Percentiles rank a stretch among this genome's conserved stretches.
Conservation (phyloP, 2,329 filamentous ascomycete genomes). For the Diaporthe ilicicola region DNA sequence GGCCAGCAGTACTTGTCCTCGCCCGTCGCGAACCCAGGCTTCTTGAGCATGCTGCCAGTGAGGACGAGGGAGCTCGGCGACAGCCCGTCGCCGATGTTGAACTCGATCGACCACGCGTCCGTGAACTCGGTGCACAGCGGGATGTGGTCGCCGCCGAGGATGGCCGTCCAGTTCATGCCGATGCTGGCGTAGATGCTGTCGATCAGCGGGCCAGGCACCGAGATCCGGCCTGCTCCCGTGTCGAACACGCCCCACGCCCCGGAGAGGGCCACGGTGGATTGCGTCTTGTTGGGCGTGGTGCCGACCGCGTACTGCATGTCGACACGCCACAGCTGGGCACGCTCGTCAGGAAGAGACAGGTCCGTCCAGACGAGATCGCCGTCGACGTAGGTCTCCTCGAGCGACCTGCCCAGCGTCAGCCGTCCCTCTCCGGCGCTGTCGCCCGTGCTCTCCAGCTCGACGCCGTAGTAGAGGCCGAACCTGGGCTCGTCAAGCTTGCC, state of each 20-base stretch:
- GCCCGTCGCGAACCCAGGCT: constrained; percentile 44
- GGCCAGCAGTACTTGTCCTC: constrained; percentile 46
- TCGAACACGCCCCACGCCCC: constrained; percentile 41
- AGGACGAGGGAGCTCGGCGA: constrained; percentile 38
- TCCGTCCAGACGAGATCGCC: constrained; percentile 34
- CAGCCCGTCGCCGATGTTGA: constrained; percentile 35
- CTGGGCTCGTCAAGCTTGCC: constrained; percentile 42
- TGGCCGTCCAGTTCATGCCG: constrained; percentile 46
- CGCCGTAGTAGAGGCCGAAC: constrained; percentile 45
- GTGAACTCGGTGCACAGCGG: constrained; percentile 48
- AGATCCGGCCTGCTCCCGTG: constrained; percentile 42
- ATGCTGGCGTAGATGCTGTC: constrained; percentile 44
- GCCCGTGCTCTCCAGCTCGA: constrained; percentile 30
- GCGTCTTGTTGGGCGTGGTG: constrained; percentile 14
- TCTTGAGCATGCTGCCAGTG: constrained; percentile 43
- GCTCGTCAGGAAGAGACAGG: constrained; percentile 34
- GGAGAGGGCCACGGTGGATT: not conserved
- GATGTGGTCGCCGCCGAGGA: constrained; percentile 40
- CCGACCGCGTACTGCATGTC: constrained; percentile 35
- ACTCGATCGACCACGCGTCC: constrained; percentile 44
- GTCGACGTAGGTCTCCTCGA: constrained; percentile 42
- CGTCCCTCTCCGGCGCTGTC: constrained; percentile 38
- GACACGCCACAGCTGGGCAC: constrained; percentile 45
- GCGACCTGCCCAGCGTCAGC: constrained; percentile 45
- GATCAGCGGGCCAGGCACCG: constrained; percentile 39